phyloP scores from a whole-genome alignment of 176 grass and related monocot species.

The Aegilops longissima region DNA sequence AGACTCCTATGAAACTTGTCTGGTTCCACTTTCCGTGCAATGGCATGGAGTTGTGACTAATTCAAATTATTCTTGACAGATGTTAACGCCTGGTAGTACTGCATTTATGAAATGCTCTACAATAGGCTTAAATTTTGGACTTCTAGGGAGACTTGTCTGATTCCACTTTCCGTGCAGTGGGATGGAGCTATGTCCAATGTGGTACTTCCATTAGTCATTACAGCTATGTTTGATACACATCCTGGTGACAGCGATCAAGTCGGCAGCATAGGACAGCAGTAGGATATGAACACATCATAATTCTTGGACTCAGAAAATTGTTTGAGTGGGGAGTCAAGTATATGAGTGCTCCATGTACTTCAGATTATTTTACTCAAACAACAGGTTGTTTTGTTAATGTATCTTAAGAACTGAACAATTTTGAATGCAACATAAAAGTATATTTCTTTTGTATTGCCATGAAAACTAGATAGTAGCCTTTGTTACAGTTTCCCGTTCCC shows the following conservation, averaged over 20 bases:
- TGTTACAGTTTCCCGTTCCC: not conserved
- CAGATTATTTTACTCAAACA: not conserved
- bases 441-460: not conserved
- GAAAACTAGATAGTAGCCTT: not conserved
- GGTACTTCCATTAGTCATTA: not conserved
- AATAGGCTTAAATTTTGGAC: not conserved
- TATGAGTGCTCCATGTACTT: not conserved
- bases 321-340: not conserved
- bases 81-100: too few relatives aligned
- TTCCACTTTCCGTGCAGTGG: slow-evolving; percentile 37
- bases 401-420: slow-evolving; percentile 8
- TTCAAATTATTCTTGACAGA: too few relatives aligned
- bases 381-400: not conserved
- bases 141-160: slow-evolving; percentile 28
- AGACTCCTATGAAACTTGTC: too few relatives aligned
- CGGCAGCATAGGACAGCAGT: not conserved
- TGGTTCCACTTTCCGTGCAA: too few relatives aligned
- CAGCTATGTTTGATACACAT: not conserved
- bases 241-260: slow-evolving; percentile 21
- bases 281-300: slow-evolving; percentile 10
- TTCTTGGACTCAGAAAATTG: not conserved
- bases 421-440: not conserved
- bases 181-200: not conserved
- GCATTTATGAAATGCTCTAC: not conserved
- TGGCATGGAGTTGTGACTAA: too few relatives aligned